These are phyloP conservation scores for Botrytis deweyae DNA, from an alignment of 2,329 filamentous ascomycete genomes.

Conservation along the genomic window DNA sequence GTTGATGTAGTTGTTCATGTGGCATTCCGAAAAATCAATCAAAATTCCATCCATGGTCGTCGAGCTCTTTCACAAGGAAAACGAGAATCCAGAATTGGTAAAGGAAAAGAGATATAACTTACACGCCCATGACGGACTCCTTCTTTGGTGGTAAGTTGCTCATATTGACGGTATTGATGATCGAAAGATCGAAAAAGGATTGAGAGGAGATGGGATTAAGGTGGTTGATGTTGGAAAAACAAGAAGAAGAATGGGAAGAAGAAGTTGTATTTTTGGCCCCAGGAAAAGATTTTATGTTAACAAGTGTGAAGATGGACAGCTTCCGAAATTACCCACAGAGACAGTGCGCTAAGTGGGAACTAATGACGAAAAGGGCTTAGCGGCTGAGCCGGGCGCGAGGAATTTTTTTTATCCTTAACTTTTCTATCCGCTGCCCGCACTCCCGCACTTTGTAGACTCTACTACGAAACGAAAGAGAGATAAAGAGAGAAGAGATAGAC, in stretches of 20 bases:
- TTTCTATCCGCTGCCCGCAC: not conserved
- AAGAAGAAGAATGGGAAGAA: slow-evolving; percentile 31
- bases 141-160: slow-evolving; percentile 55
- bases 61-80: slow-evolving; percentile 23
- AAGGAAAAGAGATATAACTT: slow-evolving; percentile 43
- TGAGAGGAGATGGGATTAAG: slow-evolving; percentile 58
- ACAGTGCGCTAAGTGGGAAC: slow-evolving; percentile 10
- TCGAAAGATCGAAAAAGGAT: slow-evolving; percentile 47
- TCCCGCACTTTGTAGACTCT: not conserved
- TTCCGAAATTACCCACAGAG: slow-evolving; percentile 26
- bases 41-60: slow-evolving; percentile 26
- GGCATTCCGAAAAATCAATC: not conserved
- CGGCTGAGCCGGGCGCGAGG: not conserved
- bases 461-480: no score
- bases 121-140: slow-evolving; percentile 66
- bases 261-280: slow-evolving; percentile 25
- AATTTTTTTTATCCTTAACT: slow-evolving; percentile 11
- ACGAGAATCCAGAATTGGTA: not conserved
- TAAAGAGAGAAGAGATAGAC: no score
- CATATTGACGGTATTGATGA: slow-evolving; percentile 35
- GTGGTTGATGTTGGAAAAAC: slow-evolving; percentile 25
- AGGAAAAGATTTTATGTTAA: slow-evolving; percentile 31
- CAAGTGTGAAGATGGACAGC: slow-evolving; percentile 23
- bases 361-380: not conserved
- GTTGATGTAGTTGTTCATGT: not conserved